Base-by-base conservation (phyloP, 345 rosid species). In the Sonneratia alba region DNA sequence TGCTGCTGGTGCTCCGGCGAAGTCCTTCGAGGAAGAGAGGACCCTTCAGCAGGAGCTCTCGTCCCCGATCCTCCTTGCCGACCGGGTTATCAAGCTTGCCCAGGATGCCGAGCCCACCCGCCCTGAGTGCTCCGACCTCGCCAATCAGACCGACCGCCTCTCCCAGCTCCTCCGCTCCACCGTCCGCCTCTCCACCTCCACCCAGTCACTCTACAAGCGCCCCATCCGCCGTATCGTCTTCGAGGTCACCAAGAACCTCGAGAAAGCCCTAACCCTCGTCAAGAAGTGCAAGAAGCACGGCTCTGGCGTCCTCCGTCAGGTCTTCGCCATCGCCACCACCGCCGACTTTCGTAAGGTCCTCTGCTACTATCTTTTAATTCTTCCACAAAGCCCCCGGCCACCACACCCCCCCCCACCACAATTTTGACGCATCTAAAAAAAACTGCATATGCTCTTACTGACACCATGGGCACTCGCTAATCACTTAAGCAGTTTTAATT, bases 141-240 rank as follows among this genome's bases (percentile, higher is more conserved):
- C 85, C 0, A 85, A 76, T 66, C 91, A 81, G 67, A 89, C 82
- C 34, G 90, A 85, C 76, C 79, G 84, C 72, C 87, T 92, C n/a
- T 72, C 87, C 38, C 89, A 88, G 42, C 88, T 84, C 89, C 92
- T 89, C 18, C 84, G 93, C 9, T 68, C 78, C 19, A 78, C 85
- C 21, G 87, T 83, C 66, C 89, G 97, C 9, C 81, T 83, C 61
- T 74, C 86, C 45, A 37, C 78, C 75, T 55, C 78, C 64, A 51
- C 68, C 37, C 68, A 27, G 68, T 62, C 71, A 19, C 49, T 71
- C 38, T 76, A 76, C 71, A 75, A 76, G 67, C 59, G 75, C 34
- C 79, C 79, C 61, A 22, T 66, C 67, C 78, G 74, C 71, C 71
- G 74, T 19, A 68, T 76, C 79, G 69, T 72, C 79, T 55, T 70